Conservation (phyloP, 2,329 filamentous ascomycete genomes). For the Verticillium zaregamsianum region DNA sequence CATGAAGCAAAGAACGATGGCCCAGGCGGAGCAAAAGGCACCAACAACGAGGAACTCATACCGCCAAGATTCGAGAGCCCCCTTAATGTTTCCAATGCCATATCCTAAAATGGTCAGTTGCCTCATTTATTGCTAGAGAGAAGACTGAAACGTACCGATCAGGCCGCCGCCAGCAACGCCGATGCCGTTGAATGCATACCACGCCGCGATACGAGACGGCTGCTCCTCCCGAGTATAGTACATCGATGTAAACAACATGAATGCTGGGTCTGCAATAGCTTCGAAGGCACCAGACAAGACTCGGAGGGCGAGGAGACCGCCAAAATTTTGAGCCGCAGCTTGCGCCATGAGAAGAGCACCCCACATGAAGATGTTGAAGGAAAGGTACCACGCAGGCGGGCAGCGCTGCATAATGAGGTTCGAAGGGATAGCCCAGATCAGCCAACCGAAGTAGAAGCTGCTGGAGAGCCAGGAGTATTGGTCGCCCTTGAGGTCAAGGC, state of each 20-base stretch:
- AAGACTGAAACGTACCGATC: slow-evolving; percentile 20
- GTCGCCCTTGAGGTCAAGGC: slow-evolving; percentile 50
- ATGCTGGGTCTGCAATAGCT: slow-evolving; percentile 42
- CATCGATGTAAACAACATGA: slow-evolving; percentile 63
- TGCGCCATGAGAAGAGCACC: slow-evolving; percentile 42
- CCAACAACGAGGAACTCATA: slow-evolving; percentile 66
- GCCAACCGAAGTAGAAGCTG: slow-evolving; percentile 32
- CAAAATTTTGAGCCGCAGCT: slow-evolving; percentile 53
- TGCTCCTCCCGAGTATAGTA: slow-evolving; percentile 62
- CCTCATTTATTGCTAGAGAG: no score
- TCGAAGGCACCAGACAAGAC: slow-evolving; percentile 63
- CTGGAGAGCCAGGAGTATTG: slow-evolving; percentile 46
- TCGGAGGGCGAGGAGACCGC: slow-evolving; percentile 48
- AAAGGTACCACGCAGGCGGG: slow-evolving; percentile 30
- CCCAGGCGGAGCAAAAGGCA: slow-evolving; percentile 55
- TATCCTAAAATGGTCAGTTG: slow-evolving; percentile 30
- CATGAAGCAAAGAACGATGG: slow-evolving; percentile 51
- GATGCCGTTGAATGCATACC: slow-evolving; percentile 56
- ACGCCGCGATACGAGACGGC: slow-evolving; percentile 54
- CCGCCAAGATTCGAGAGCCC: slow-evolving; percentile 56
- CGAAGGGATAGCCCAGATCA: slow-evolving; percentile 27
- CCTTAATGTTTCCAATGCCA: slow-evolving; percentile 56
- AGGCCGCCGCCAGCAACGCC: slow-evolving; percentile 54
- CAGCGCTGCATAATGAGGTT: slow-evolving; percentile 25
- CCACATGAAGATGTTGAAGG: slow-evolving; percentile 52